phyloP scores from a whole-genome alignment of 305 asterid species.

The Fraxinus platypoda region DNA sequence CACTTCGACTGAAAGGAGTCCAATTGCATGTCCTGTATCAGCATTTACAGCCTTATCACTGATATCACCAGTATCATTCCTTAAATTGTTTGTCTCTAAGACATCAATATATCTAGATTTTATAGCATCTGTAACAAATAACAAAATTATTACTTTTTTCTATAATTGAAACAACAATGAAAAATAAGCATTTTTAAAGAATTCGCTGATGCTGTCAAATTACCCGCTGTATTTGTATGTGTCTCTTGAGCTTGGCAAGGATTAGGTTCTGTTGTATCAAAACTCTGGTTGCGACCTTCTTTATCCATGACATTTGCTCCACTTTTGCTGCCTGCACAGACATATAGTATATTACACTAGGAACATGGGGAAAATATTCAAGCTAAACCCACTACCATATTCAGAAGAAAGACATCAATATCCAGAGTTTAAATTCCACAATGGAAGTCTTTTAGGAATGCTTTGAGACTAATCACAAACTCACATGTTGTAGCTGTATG shows the following conservation, averaged over 20 bases:
- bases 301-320: not conserved
- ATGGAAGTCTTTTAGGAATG: not conserved
- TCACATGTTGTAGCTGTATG: not conserved
- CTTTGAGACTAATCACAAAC: not conserved
- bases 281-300: not conserved
- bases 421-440: not conserved
- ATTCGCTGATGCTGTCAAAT: not conserved
- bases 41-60: not conserved
- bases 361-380: not conserved
- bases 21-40: slow-evolving; percentile 8
- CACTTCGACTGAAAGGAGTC: slow-evolving; percentile 5
- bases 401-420: not conserved
- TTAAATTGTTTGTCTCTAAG: not conserved
- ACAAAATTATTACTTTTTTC: not conserved
- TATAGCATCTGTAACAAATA: slow-evolving; percentile 27
- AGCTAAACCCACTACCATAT: not conserved
- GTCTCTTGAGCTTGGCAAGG: not conserved
- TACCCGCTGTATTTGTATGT: not conserved
- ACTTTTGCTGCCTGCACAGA: not conserved
- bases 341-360: not conserved
- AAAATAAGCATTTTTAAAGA: not conserved
- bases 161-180: not conserved
- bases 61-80: not conserved
- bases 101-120: not conserved
- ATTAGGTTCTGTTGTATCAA: not conserved